Base-by-base conservation (phyloP, 2,329 filamentous ascomycete genomes). In the Alternaria dauci region DNA sequence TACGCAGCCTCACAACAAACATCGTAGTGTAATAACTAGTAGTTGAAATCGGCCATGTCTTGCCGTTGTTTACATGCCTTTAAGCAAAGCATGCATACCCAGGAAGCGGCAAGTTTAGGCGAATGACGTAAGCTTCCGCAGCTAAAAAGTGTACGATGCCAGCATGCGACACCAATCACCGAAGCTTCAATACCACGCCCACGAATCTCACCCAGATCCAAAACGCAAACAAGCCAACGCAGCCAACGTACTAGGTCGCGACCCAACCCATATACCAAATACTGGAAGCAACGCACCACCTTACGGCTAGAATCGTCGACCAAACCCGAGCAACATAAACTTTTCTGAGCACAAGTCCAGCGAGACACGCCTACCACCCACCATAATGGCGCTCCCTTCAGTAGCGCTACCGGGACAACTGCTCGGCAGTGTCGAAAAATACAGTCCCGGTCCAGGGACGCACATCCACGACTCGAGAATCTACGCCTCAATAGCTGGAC, bases 401-500 rank as follows among this genome's bases (percentile, higher is more conserved):
- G 59, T 93, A 69, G 91, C 90, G 55, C 85, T 96, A 48, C 95
- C 95, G 11, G 95, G 95, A 76, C 91, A 95, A 76, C 81, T 88
- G 46, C 87, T 99, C 41, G 94, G 91, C 30, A 81, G 89, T 18
- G 80, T 84, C 18, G 82, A 85, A 56, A 86, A 88, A 67, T 94
- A 90, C 79, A 80, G 85, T 41, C 86, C 93, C 28, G 94, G 94
- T 14, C 84, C 91, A 11, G 95, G 94, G 67, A 97, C 93, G 0
- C 93, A 98, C 78, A 84, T 96, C 67, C 86, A 92, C 80, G 84
- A 90, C 65, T 84, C 87, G 64, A 86, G 89, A 59, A 87, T 97
- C 69, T 91, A 91, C 78, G 89, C 94, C 61, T 97, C 94, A 20
- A 88, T 97, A 63, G 86, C 93, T 51, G 94, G 94, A 48, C 86